These are phyloP conservation scores for Trichoderma polysporum DNA, from an alignment of 2,329 filamentous ascomycete species.

Conservation along the genomic window DNA sequence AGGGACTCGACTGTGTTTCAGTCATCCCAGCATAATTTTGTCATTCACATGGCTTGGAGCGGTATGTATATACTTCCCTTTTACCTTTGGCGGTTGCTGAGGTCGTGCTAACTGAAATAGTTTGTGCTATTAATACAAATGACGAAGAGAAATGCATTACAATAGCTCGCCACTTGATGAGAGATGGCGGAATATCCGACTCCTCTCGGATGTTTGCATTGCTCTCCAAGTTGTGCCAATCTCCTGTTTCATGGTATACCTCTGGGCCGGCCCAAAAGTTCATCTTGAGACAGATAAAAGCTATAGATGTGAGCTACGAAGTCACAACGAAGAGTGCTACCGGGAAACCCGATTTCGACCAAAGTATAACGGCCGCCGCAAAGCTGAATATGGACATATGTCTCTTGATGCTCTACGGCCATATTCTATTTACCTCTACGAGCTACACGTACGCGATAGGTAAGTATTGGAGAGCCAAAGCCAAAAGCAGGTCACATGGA, in stretches of 20 bases:
- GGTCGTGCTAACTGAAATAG: slow-evolving; percentile 40
- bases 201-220: slow-evolving; percentile 80
- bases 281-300: slow-evolving; percentile 86
- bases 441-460: slow-evolving; percentile 81
- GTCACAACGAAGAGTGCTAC: slow-evolving; percentile 33
- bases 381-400: slow-evolving; percentile 65
- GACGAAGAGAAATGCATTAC: slow-evolving; percentile 75
- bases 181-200: slow-evolving; percentile 77
- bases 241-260: slow-evolving; percentile 72
- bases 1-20: slow-evolving; percentile 81
- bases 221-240: slow-evolving; percentile 73
- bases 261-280: slow-evolving; percentile 85
- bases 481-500: background rate
- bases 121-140: slow-evolving; percentile 77
- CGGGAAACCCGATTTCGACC: slow-evolving; percentile 28
- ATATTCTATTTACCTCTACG: slow-evolving; percentile 81
- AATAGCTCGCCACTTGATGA: slow-evolving; percentile 80
- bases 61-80: slow-evolving; percentile 46
- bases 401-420: slow-evolving; percentile 83
- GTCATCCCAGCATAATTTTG: slow-evolving; percentile 65
- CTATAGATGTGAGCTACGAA: slow-evolving; percentile 68
- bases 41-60: slow-evolving; percentile 76
- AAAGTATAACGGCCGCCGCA: background rate
- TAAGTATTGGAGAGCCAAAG: slow-evolving; percentile 35
- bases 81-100: background rate